These are phyloP conservation scores for Bryoglossum gracile DNA, from an alignment of 495 filamentous ascomycete genomes.

Conservation along the genomic window DNA sequence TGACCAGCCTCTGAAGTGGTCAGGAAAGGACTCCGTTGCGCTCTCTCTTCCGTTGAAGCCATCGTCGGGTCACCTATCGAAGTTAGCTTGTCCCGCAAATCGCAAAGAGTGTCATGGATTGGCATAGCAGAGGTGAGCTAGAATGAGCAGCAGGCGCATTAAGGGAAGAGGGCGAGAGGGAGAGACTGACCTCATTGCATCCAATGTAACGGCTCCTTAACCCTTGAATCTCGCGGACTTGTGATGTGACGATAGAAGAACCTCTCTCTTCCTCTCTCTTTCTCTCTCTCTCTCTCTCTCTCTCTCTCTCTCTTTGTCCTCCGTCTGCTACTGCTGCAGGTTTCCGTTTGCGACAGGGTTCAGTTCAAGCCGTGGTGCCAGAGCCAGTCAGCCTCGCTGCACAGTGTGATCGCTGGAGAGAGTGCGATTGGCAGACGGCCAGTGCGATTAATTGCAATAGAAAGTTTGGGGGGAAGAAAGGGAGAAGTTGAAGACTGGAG, in stretches of 20 bases:
- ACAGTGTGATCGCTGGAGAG: background rate
- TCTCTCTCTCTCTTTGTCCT: slow-evolving; percentile 9
- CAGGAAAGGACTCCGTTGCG: slow-evolving; percentile 22
- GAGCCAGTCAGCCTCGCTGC: slow-evolving; percentile 23
- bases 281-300: slow-evolving; percentile 18
- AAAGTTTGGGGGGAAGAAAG: no score
- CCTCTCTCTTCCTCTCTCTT: slow-evolving; percentile 16
- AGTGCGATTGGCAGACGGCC: no score
- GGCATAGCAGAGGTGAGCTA: no score
- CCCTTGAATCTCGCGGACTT: slow-evolving; percentile 1
- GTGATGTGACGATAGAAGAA: slow-evolving; percentile 6
- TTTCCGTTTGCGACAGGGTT: no score
- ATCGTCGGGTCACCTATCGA: slow-evolving; percentile 21
- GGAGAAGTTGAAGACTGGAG: no score
- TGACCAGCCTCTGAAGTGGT: slow-evolving; percentile 15
- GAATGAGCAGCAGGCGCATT: background rate
- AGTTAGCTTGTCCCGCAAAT: slow-evolving; percentile 12
- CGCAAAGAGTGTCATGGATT: slow-evolving; percentile 2
- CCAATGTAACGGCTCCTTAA: slow-evolving; percentile 7
- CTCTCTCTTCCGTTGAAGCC: slow-evolving; percentile 21
- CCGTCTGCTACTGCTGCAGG: background rate
- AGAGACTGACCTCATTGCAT: slow-evolving; percentile 25
- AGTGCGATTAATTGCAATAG: no score
- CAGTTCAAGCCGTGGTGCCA: no score
- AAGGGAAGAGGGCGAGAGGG: slow-evolving; percentile 3